Base-by-base conservation (phyloP, 2,329 filamentous ascomycete species). In the Diaporthe capsici region DNA sequence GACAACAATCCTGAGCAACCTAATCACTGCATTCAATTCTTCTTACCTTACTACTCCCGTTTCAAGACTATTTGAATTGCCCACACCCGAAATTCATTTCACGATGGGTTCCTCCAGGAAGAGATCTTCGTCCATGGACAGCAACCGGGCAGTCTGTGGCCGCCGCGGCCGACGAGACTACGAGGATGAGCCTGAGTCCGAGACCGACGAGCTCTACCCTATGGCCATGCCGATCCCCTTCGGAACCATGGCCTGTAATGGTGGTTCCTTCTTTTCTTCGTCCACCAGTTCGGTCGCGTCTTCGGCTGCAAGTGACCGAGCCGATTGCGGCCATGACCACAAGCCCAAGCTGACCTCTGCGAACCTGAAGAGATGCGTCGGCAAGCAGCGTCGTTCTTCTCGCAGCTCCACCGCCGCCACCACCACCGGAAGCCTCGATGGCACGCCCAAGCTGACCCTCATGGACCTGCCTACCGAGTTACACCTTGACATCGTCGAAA, bases 391-490 rank as follows among this genome's bases (percentile, higher is more conserved):
- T 22, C 25, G 7, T 13, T 6, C 25, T 31, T 7, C 8, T 44
- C n/a, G 25, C 39, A 31, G 8, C 7, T 39, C 47, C 8, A 25
- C 7, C 31, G 47, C 31, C 20, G 42, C 42, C 9, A 67, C 20
- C 2, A 44, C 37, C 10, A 31, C 61, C 9, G 28, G 28, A 22
- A 49, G 42, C 61, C 8, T 31, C 17, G 42, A 65, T 28, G 28
- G 44, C 37, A 15, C 31, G 60, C 28, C 20, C 22, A 4, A 57
- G 51, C 15, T 28, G 9, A 49, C 15, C 28, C 15, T 76, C 15
- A 72, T 76, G 72, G 72, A 71, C 34, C 65, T 76, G 13, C 75
- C 75, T 4, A 68, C 68, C n/a, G 75, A 76, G 58, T 22, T 76
- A 8, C 75, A 76, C 15, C 65, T 72, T 15, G 60, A 71, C 22